Base-by-base conservation (phyloP, 371 early-diverging fungal genomes). In the Sporodiniella umbellata region DNA sequence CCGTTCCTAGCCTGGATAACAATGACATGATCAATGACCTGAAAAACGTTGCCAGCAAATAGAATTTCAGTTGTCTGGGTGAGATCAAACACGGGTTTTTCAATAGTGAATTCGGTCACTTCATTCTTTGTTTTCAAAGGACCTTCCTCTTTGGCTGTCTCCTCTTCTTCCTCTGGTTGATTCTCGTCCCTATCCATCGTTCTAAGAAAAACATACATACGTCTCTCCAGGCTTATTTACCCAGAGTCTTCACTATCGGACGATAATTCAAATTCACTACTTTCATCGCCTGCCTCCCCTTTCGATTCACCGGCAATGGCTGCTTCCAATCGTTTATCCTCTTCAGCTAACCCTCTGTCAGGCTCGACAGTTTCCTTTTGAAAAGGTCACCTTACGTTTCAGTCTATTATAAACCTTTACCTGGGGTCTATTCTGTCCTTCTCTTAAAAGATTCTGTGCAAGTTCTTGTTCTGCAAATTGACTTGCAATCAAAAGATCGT, bases 21-120 rank as follows among this genome's bases (percentile, higher is more conserved):
- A 7, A 96, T 74, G n/a, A 83, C 79, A 43, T 79, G 81, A 4
- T 85, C 88, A 24, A 97, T 91, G 2, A 89, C 60, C 11, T 81
- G 67, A 46, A 80, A 72, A 30, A 97, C 62, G 1, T 51, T 22
- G 18, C 98, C 98, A 19, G 94, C 71, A 2, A 59, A 51, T 19
- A 61, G 49, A 5, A 92, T 51, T 17, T 70, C 56, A 6, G 81
- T 70, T 11, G 80, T 62, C 2, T 74, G 66, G 2, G 84, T 84
- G 8, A 95, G 65, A 22, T 62, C 58, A 37, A 88, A 69, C 6
- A 79, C 56, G 1, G 89, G 89, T 39, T 81, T 79, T 4, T 82
- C 55, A 2, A 84, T 65, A 10, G 67, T 66, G 15, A 80, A 42
- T n/a, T 83, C 60, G 0, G 63, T 44, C 38, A 86, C 65, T 57